These are phyloP conservation scores for Cryptococcus neoformans DNA, from an alignment of 1,284 basidiomycete genomes.

Conservation along the genomic window DNA sequence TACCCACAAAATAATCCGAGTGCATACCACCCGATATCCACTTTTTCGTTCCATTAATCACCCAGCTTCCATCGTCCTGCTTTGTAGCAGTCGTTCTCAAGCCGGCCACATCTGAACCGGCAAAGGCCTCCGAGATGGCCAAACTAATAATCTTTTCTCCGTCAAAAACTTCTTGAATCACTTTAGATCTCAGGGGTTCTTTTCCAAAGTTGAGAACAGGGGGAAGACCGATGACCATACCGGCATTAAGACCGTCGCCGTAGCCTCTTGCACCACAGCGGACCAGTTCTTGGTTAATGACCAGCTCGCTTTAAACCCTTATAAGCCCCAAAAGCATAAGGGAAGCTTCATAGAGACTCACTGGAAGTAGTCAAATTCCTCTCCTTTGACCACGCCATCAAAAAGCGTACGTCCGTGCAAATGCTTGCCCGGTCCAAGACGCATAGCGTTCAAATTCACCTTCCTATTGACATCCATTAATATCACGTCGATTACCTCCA, in stretches of 20 bases:
- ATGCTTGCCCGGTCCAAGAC: constrained; percentile 74
- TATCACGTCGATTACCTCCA: neutral
- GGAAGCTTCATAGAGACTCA: constrained; percentile 7
- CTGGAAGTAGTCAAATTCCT: constrained; percentile 76
- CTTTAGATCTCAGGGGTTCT: constrained; percentile 54
- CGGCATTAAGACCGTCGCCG: constrained; percentile 70
- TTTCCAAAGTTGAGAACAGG: constrained; percentile 60
- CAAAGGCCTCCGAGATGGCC: constrained; percentile 87
- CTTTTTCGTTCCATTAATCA: constrained; percentile 81
- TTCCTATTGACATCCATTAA: constrained; percentile 49
- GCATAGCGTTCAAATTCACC: constrained; percentile 79
- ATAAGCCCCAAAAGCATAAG: neutral
- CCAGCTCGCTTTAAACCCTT: constrained; percentile 54
- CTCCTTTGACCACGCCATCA: constrained; percentile 69
- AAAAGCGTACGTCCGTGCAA: constrained; percentile 69
- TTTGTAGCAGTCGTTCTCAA: constrained; percentile 77
- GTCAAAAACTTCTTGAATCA: constrained; percentile 75
- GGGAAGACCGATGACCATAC: constrained; percentile 68
- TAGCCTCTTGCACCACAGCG: constrained; percentile 78
- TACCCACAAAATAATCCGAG: constrained; percentile 46
- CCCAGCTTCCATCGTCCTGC: constrained; percentile 71
- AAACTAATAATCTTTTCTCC: constrained; percentile 62
- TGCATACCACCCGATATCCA: constrained; percentile 88
- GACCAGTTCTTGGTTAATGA: constrained; percentile 80
- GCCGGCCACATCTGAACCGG: constrained; percentile 84